phyloP scores from a whole-genome alignment of 2,329 filamentous ascomycete genomes.

The Xylariaceae sp. region DNA sequence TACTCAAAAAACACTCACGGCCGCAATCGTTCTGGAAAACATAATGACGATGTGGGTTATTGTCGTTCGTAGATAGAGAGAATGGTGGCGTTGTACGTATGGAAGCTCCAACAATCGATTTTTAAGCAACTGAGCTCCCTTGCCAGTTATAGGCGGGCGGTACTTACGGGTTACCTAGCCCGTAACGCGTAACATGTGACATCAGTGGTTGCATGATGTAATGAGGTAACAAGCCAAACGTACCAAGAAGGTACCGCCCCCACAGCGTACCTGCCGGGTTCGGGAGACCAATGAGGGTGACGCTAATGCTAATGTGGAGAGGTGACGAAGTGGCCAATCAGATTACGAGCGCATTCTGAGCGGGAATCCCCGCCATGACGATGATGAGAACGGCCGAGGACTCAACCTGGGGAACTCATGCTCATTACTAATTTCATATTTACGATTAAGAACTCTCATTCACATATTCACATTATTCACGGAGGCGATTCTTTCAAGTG shows the following conservation, averaged over 20 bases:
- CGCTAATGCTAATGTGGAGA: no score
- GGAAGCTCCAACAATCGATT: neutral
- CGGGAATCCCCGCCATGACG: constrained; percentile 15
- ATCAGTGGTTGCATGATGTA: neutral
- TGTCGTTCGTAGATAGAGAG: neutral
- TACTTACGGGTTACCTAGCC: neutral
- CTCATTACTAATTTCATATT: neutral
- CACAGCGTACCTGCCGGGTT: no score
- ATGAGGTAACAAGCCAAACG: neutral
- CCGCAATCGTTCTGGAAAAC: constrained; percentile 23
- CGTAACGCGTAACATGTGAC: neutral
- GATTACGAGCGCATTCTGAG: constrained; percentile 14
- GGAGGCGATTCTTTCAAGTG: neutral
- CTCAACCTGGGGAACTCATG: neutral
- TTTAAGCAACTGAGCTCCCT: neutral
- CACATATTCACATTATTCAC: neutral
- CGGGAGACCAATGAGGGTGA: no score
- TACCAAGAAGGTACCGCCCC: no score
- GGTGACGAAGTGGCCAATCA: constrained; percentile 17
- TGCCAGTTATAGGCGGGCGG: neutral
- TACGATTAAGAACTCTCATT: neutral
- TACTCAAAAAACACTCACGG: no score
- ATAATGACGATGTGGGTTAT: constrained; percentile 15
- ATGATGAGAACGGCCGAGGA: no score
- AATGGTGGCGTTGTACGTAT: neutral